These are phyloP conservation scores for Rhodotorula sphaerocarpa DNA, from an alignment of 768 basidiomycete genomes.

Conservation along the genomic window DNA sequence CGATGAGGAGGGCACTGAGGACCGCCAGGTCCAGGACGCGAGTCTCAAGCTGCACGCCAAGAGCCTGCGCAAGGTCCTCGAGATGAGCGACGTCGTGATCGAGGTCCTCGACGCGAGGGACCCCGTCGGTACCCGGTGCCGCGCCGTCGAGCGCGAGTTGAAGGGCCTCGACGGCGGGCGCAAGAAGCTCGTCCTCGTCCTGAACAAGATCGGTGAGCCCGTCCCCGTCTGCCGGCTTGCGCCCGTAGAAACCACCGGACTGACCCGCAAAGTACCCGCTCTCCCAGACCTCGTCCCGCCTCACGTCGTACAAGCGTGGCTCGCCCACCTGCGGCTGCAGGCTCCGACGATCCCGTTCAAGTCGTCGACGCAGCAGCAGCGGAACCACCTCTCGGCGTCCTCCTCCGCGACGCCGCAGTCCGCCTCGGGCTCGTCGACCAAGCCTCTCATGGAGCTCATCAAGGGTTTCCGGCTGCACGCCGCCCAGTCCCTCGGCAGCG, in stretches of 20 bases:
- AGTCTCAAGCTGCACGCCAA: slow-evolving; percentile 39
- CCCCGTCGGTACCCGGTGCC: slow-evolving; percentile 85
- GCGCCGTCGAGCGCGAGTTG: slow-evolving; percentile 79
- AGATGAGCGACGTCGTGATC: slow-evolving; percentile 81
- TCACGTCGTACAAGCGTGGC: slow-evolving; percentile 79
- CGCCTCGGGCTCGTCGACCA: slow-evolving; percentile 43
- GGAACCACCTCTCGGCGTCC: slow-evolving; percentile 62
- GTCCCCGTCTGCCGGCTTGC: no score
- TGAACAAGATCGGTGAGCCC: slow-evolving; percentile 88
- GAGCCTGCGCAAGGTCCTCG: slow-evolving; percentile 76
- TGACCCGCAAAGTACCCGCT: no score
- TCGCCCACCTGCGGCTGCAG: slow-evolving; percentile 79
- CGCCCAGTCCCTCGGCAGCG: neutral
- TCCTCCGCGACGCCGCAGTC: slow-evolving; percentile 45
- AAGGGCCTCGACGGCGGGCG: slow-evolving; percentile 68
- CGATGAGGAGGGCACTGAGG: slow-evolving; percentile 8
- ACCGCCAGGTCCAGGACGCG: slow-evolving; percentile 21
- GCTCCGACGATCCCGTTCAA: slow-evolving; percentile 91
- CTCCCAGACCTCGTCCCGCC: slow-evolving; percentile 76
- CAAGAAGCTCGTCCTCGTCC: slow-evolving; percentile 82
- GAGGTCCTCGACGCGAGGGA: slow-evolving; percentile 80
- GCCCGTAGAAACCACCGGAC: no score
- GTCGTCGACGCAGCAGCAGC: slow-evolving; percentile 66
- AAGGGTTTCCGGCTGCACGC: slow-evolving; percentile 35
- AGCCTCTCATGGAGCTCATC: slow-evolving; percentile 39